phyloP scores from a whole-genome alignment of 1,284 basidiomycete species.

The Somion occarium region DNA sequence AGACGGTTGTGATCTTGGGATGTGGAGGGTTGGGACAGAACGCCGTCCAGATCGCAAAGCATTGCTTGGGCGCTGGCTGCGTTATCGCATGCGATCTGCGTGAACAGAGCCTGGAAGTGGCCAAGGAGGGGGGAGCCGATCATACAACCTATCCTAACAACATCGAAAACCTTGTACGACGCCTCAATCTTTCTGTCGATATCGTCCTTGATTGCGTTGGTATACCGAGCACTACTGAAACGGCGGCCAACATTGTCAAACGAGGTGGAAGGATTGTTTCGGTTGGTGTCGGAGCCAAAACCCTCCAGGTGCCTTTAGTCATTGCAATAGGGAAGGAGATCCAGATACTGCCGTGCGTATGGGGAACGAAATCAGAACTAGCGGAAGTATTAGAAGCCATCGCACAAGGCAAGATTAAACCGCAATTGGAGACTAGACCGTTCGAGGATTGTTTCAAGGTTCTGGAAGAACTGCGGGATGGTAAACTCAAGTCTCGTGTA shows the following conservation, averaged over 20 bases:
- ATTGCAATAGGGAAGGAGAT: conserved; percentile 15
- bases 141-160: conserved; percentile 13
- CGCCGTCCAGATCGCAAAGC: conserved; percentile 20
- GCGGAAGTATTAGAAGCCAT: conserved; percentile 19
- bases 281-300: conserved; percentile 12
- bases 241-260: conserved; percentile 10
- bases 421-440: conserved; percentile 17
- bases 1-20: conserved; percentile 20
- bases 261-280: conserved; percentile 16
- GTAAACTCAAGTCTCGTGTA: conserved; percentile 13
- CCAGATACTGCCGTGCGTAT: conserved; percentile 13
- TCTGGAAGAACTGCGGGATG: conserved; percentile 13
- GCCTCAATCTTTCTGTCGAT: conserved; percentile 33
- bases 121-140: conserved; percentile 17
- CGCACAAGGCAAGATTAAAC: conserved; percentile 17
- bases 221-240: conserved; percentile 16
- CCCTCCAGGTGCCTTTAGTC: conserved; percentile 10
- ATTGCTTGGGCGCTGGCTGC: conserved; percentile 12
- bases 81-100: conserved; percentile 20
- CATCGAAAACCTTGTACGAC: conserved; percentile 11
- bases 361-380: conserved; percentile 16
- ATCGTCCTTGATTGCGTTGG: conserved; percentile 32
- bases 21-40: conserved; percentile 21
- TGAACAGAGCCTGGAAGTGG: conserved; percentile 11
- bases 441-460: conserved; percentile 15